Base-by-base conservation (phyloP, 2,329 filamentous ascomycete genomes). In the Periconia sp. region DNA sequence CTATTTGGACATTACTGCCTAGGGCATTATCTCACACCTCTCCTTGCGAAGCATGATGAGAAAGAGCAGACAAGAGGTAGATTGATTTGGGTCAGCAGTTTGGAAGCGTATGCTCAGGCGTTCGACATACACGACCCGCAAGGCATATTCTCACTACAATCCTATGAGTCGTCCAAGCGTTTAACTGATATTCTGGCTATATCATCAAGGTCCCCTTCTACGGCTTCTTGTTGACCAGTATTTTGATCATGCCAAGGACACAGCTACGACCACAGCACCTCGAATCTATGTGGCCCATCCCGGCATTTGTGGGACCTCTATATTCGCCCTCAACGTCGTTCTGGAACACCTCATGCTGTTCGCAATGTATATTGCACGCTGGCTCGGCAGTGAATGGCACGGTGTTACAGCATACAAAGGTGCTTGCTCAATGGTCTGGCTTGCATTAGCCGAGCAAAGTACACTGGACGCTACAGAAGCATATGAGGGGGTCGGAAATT, bases 1-100 rank as follows among this genome's bases (percentile, higher is more conserved):
- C 81, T 96, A 19, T 97, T 99, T 65, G 94, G 94, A 0, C 94
- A 99, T 73, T 97, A 99, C 67, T 74, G 96, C 61, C 83, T 99
- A 17, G 83, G 83, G 12, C 92, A 96, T 68, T 84, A 86, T 62
- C 79, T 97, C 10, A 79, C 87, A 54, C 87, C 89, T 0, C 76
- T 96, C 9, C 79, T 99, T 29, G 55, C 56, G 73, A 75, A 58
- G 75, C 82, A 36, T 63, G 62, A 12, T 61, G 70, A 12, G 57
- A 60, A 28, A 52, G 70, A 43, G 16, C 46, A 55, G 52, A 70
- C 26, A 64, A 75, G 50, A 36, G 88, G 84, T 7, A 83, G 90
- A 37, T 80, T 99, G 38, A 81, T 97, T 51, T 97, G 92, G 92
- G 84, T 91, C 8, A 88, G 87, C 50, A 95, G 88, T 60, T 73